These are phyloP conservation scores for Populus deltoides DNA, from an alignment of 345 rosid genomes.

Conservation along the genomic window DNA sequence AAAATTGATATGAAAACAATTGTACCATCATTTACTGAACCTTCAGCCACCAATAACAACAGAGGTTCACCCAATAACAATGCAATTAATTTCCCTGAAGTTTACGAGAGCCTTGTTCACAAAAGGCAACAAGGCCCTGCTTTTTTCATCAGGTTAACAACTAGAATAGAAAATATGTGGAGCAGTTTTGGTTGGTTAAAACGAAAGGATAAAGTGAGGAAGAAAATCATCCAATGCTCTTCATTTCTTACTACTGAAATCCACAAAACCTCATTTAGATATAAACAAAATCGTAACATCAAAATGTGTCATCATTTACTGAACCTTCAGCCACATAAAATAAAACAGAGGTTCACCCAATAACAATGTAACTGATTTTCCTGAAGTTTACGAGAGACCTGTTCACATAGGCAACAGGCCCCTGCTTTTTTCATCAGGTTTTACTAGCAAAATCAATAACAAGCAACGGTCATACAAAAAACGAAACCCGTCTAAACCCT, in stretches of 20 bases:
- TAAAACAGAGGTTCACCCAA: constrained; percentile 65
- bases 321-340: constrained; percentile 44
- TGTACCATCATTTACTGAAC: constrained; percentile 52
- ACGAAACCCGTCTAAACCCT: background rate
- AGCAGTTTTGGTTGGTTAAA: background rate
- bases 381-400: constrained; percentile 55
- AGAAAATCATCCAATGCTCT: background rate
- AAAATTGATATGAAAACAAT: background rate
- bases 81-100: constrained; percentile 36
- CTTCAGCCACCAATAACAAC: constrained; percentile 31
- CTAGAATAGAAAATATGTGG: background rate
- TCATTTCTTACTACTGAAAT: background rate
- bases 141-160: constrained; percentile 36
- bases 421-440: constrained; percentile 65
- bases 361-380: constrained; percentile 49
- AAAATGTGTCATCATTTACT: constrained; percentile 55
- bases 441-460: background rate
- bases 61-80: constrained; percentile 62
- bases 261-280: background rate
- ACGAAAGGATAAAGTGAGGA: background rate
- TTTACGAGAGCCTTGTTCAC: constrained; percentile 23
- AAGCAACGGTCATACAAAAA: background rate
- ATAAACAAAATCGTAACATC: background rate
- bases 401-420: constrained; percentile 43
- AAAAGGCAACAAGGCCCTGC: constrained; percentile 36